Evolutionary conservation across 1,284 basidiomycete species (phyloP).

Genomic region (Kalmanozyma brasiliensis): DNA sequence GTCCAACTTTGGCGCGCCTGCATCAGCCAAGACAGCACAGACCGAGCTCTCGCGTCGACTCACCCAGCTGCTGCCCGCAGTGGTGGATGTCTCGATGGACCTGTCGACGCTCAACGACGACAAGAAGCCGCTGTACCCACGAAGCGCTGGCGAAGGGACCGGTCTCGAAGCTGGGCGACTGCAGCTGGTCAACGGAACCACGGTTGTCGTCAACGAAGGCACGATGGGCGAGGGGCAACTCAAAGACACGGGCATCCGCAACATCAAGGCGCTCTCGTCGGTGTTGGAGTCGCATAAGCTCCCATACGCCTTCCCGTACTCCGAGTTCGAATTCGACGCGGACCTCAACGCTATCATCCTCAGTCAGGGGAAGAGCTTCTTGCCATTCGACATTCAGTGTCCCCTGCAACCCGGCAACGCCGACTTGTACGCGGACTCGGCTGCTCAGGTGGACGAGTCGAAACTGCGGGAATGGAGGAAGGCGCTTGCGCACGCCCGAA

Average conservation of each 20-base stretch:
- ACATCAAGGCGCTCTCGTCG: slow-evolving; percentile 77
- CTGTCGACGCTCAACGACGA: slow-evolving; percentile 72
- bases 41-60: slow-evolving; percentile 72
- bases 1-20: slow-evolving; percentile 61
- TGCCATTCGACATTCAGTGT: slow-evolving; percentile 64
- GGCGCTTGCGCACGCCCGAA: slow-evolving; percentile 31
- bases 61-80: slow-evolving; percentile 72
- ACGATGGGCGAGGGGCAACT: slow-evolving; percentile 77
- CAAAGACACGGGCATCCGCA: slow-evolving; percentile 76
- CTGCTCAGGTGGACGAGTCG: slow-evolving; percentile 15
- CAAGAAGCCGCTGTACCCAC: slow-evolving; percentile 65
- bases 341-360: slow-evolving; percentile 77
- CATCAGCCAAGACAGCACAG: slow-evolving; percentile 71
- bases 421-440: slow-evolving; percentile 11
- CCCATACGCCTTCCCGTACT: slow-evolving; percentile 83
- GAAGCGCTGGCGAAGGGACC: slow-evolving; percentile 76
- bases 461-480: slow-evolving; percentile 30
- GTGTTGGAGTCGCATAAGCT: slow-evolving; percentile 77
- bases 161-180: slow-evolving; percentile 79
- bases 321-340: slow-evolving; percentile 78
- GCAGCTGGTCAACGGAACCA: slow-evolving; percentile 77
- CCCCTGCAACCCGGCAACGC: slow-evolving; percentile 16
- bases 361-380: slow-evolving; percentile 73
- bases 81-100: slow-evolving; percentile 71
- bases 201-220: slow-evolving; percentile 77